Evolutionary conservation across 768 basidiomycete genomes (phyloP), one percentile per base, ranked within the genome.

Genomic region (Phlebiopsis gigantea): DNA sequence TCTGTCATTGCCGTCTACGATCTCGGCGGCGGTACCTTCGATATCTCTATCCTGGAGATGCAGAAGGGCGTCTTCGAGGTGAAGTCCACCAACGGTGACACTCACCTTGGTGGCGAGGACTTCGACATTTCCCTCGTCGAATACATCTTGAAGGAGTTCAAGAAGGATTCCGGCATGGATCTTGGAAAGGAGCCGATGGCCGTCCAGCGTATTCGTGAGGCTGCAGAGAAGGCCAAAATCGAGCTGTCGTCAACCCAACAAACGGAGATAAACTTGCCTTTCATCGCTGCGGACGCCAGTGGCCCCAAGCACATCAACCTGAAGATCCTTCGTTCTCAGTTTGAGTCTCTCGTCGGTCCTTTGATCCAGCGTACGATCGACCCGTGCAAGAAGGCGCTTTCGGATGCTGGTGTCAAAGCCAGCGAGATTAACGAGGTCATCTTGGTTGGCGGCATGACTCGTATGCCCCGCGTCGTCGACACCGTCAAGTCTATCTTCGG

Each of bases 1-100:
- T 90, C 90, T 19, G 79, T 97, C 69, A 94, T 99, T 64, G 97
- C 97, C 43, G 97, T 99, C 57, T 99, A 98, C 71, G 97, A 99
- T 79, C 81, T 98, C 29, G 96, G 96, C 64, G 96, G 96, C 64
- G 96, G 96, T 56, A 98, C 96, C 22, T 98, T 98, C 72, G 96
- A 98, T 93, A 93, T 99, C 68, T 99, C 97, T 26, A 95, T 99
- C 63, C 79, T 99, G 55, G 95, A 98, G 76, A 98, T 98, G 93
- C 93, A 98, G 73, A 95, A 97, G 74, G 97, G 96, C 65, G 95
- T 99, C 9, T 99, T 98, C 72, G 97, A 98, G 73, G 97, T 99
- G 70, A 99, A 98, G 79, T 98, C 97, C 0, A 99, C 97, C 55
- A 98, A 98, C 69, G 97, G 97, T 70, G 96, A 99, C 73, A 98